These are phyloP conservation scores for Dictyostelium brefeldianum DNA, from an alignment of 78 protist genomes.

Conservation along the genomic window DNA sequence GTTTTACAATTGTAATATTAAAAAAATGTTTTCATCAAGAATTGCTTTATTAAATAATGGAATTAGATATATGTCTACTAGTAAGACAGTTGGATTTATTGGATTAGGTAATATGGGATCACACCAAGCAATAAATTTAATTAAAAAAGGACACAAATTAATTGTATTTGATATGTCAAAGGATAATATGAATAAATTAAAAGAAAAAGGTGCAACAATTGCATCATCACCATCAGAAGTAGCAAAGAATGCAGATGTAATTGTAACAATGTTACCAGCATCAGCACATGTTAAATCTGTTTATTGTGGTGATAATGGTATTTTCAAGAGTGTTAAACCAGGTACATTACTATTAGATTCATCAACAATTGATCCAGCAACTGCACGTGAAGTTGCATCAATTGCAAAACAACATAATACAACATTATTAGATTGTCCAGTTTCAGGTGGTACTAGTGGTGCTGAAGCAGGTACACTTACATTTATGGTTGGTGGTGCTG, in stretches of 20 bases:
- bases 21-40: not conserved
- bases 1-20: not conserved
- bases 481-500: constrained; percentile 95
- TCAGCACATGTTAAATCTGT: constrained; percentile 88
- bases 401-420: constrained; percentile 46
- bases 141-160: constrained; percentile 78
- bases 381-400: constrained; percentile 76
- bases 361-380: constrained; percentile 91
- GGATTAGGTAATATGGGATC: constrained; percentile 97
- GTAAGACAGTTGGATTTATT: constrained; percentile 88
- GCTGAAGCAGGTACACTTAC: constrained; percentile 95
- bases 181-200: constrained; percentile 51
- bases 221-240: constrained; percentile 58
- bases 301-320: constrained; percentile 82
- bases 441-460: constrained; percentile 93
- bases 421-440: constrained; percentile 93
- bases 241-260: constrained; percentile 61
- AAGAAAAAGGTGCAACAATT: constrained; percentile 65
- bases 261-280: constrained; percentile 95
- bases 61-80: constrained; percentile 19
- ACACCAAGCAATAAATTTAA: constrained; percentile 90
- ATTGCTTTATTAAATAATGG: not conserved
- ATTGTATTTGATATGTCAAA: constrained; percentile 80
- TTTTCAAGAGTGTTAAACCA: constrained; percentile 15
- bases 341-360: constrained; percentile 87